phyloP scores from a whole-genome alignment of 257 asterid species.

The Echites panduratus region DNA sequence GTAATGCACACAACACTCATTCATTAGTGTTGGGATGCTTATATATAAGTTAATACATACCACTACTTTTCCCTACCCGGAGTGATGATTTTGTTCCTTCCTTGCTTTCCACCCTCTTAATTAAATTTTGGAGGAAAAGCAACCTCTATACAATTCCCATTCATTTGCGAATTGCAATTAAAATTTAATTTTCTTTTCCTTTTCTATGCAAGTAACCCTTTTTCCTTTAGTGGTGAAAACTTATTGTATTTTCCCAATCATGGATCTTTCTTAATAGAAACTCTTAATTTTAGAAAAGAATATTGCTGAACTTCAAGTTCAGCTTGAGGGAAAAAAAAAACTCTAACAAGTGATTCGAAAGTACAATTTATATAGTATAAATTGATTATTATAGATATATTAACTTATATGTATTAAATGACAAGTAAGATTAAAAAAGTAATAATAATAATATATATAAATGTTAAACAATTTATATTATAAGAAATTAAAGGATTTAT shows the following conservation, averaged over 20 bases:
- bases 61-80: slow-evolving; percentile 15
- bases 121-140: neutral
- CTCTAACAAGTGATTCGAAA: no score
- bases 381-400: no score
- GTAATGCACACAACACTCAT: slow-evolving; percentile 8
- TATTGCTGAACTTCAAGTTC: no score
- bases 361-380: no score
- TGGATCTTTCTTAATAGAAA: neutral
- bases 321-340: no score
- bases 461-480: no score
- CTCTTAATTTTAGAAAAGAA: no score
- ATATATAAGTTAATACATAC: neutral
- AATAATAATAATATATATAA: no score
- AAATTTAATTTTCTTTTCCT: slow-evolving; percentile 1
- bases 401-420: no score
- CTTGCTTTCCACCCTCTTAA: neutral
- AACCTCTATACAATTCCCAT: neutral
- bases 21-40: neutral
- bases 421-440: no score
- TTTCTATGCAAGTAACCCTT: neutral
- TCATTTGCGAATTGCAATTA: neutral
- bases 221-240: neutral
- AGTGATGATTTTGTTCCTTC: slow-evolving; percentile 10
- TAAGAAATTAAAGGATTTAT: no score
- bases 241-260: neutral